Base-by-base conservation (phyloP, 2,329 filamentous ascomycete genomes). In the Colletotrichum plurivorum region DNA sequence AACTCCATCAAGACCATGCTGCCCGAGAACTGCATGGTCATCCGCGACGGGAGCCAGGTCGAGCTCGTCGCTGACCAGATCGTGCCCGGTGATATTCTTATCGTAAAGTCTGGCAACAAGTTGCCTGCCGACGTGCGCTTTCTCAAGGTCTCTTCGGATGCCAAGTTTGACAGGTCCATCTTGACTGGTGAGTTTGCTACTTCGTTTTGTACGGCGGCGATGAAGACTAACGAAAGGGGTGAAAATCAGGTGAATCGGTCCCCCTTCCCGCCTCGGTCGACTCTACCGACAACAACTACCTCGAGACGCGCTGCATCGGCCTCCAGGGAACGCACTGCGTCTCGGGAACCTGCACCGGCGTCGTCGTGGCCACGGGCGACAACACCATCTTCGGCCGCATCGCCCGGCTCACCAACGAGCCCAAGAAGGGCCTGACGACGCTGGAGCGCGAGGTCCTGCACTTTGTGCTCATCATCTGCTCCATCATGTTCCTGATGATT, bases 271-370 rank as follows among this genome's bases (percentile, higher is more conserved):
- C 87, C 2, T 87, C 88, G 0, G 84, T 92, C 15, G 85, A 93
- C n/a, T 88, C 85, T 0, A 91, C 89, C 0, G 91, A 94, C 74
- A 83, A 86, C 46, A 94, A 94, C 77, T 94, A 93, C 74, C 88
- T 95, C 36, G 93, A 95, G 76, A 94, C 92, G 4, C 88, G 88
- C 60, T 92, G 90, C 73, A 93, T 95, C 61, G 92, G 92, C 22
- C 84, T 95, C 10, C 92, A 94, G 76, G 92, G 93, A n/a, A 94
- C 93, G 0, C 92, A 94, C 74, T 94, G 92, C 73, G 89, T 92
- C 4, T 90, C 89, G 7, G 93, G 93, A 3, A 89, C 83, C 22
- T 90, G 88, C 59, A 82, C 86, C 15, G 92, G 90, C 18, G 80
- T 94, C 10, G 90, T 93, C 2, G 89, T 95, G 12, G 88, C 89